Conservation (phyloP, 2,329 filamentous ascomycete species). For the Bipolaris bicolor region DNA sequence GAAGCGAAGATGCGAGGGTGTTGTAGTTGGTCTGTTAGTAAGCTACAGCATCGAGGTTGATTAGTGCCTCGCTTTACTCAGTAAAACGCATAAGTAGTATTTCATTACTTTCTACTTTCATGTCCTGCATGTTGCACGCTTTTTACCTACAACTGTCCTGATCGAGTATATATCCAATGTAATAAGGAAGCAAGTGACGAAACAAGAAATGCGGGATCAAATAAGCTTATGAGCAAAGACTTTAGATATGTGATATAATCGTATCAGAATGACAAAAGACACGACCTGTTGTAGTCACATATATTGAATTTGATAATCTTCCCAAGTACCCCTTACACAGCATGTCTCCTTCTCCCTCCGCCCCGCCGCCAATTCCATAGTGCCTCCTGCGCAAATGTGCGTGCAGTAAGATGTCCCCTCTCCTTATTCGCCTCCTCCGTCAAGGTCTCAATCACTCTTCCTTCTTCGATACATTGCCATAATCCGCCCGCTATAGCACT, state of each 20-base stretch:
- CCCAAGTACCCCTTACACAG: constrained; percentile 36
- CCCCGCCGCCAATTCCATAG: constrained; percentile 86
- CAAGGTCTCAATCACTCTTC: constrained; percentile 76
- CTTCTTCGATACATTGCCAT: constrained; percentile 81
- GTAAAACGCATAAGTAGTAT: not conserved
- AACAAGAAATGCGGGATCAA: too few relatives aligned
- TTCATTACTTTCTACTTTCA: not conserved
- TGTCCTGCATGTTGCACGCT: not conserved
- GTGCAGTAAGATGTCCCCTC: constrained; percentile 76
- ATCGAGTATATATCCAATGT: not conserved
- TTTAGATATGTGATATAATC: too few relatives aligned
- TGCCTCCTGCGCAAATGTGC: constrained; percentile 85
- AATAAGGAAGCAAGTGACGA: not conserved
- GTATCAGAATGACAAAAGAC: too few relatives aligned
- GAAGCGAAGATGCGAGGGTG: not conserved
- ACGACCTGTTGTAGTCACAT: too few relatives aligned
- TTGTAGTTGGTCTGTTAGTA: not conserved
- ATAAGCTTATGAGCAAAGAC: too few relatives aligned
- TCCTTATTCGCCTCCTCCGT: constrained; percentile 73
- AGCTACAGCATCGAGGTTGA: not conserved
- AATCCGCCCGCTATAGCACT: constrained; percentile 70
- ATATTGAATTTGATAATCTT: too few relatives aligned
- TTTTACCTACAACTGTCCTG: not conserved
- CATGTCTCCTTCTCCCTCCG: constrained; percentile 65
- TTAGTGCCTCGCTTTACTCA: not conserved